Conservation (phyloP, 2,329 filamentous ascomycete species). For the Venturia asperata region DNA sequence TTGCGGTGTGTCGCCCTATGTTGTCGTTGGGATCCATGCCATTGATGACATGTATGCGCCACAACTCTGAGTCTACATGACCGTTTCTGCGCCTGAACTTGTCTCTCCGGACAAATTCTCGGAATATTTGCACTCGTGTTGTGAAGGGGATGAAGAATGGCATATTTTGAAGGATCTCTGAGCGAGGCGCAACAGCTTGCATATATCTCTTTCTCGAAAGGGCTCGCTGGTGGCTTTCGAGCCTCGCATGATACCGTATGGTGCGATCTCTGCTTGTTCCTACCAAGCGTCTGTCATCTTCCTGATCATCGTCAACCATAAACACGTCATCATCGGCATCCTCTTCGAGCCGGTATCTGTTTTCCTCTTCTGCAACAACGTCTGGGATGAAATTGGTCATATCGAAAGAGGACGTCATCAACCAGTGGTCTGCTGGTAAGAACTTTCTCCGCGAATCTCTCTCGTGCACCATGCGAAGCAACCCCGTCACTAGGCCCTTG, state of each 20-base stretch:
- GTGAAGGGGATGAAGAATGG: constrained; percentile 94
- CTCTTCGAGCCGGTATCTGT: constrained; percentile 59
- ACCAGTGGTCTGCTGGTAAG: constrained; percentile 76
- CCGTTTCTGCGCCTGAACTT: constrained; percentile 63
- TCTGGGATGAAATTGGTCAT: constrained; percentile 81
- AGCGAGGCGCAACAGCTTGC: constrained; percentile 72
- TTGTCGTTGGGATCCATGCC: constrained; percentile 10
- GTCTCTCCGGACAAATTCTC: constrained; percentile 83
- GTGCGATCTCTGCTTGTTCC: constrained; percentile 57
- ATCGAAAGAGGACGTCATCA: constrained; percentile 83
- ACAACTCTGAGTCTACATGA: constrained; percentile 63
- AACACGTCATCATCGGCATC: constrained; percentile 51
- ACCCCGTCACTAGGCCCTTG: constrained; percentile 68
- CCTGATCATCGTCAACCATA: constrained; percentile 36
- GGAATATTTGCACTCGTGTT: constrained; percentile 84
- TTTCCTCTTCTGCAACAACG: constrained; percentile 82
- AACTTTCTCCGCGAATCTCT: constrained; percentile 84
- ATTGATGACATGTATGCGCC: constrained; percentile 45
- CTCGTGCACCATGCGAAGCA: constrained; percentile 85
- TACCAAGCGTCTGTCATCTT: constrained; percentile 34
- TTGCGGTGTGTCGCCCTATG: constrained; percentile 56
- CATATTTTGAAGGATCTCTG: constrained; percentile 91
- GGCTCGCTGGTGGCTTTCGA: constrained; percentile 58
- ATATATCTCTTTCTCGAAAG: constrained; percentile 63
- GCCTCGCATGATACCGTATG: constrained; percentile 53